Evolutionary conservation across 345 rosid species (phyloP), one percentile per base, ranked within the genome.

Genomic region (Corymbia maculata): DNA sequence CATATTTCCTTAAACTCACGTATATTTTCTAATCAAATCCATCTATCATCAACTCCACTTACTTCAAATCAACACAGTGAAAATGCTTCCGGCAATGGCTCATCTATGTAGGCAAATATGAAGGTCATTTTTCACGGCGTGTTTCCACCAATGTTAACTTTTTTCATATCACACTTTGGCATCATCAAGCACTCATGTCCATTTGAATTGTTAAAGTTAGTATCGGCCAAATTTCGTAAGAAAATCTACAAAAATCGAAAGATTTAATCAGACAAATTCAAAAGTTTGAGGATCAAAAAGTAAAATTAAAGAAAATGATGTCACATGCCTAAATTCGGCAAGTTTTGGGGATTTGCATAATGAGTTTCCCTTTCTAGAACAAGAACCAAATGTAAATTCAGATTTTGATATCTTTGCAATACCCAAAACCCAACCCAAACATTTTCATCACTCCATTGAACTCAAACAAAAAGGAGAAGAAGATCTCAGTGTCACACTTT

Each of bases 141-240:
- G 4, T 10, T 49, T 36, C 28, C 24, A 6, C 3, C 4, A 4
- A 75, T 26, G 7, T 36, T 19, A 3, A 75, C 26, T 9, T 36
- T 75, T 36, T 75, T 4, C 19, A 52, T 5, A 19, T 1, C 53
- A 6, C n/a, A 5, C 3, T 59, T 59, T 3, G 5, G 6, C 24
- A 59, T 59, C 14, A 24, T 12, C 6, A 3, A 13, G 10, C 7
- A 1, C 30, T 12, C 30, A 11, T 24, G 5, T 24, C 28, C n/a
- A 11, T n/a, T 24, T 6, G 66, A 24, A 4, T 0, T 12, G 5
- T 59, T 7, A 1, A 10, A 24, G 13, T 7, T 21, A 22, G 26
- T 21, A 5, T 8, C 61, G 11, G 5, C 8, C 2, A 4, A 1
- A 55, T 21, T 21, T 55, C 12, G 0, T 55, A 1, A 21, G 26